Base-by-base conservation (phyloP, 169 alveolate genomes). In the Plasmodium gallinaceum region DNA sequence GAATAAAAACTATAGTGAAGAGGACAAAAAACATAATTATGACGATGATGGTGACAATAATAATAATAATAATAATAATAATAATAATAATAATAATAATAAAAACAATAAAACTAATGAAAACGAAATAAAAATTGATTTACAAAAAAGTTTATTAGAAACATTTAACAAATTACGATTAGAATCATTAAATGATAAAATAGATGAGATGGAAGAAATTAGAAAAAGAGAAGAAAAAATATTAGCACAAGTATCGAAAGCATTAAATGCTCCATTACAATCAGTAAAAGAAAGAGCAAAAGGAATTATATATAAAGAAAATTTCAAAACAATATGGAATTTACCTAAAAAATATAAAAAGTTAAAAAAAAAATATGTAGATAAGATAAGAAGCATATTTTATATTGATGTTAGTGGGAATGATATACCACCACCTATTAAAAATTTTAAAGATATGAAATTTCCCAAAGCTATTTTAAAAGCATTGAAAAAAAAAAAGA, bases 341-440 rank as follows among this genome's bases (percentile, higher is more conserved):
- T 58, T 94, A 22, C 97, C 96, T 14, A 66, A 43, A 18, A 93
- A 93, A 70, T 95, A 94, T 91, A 72, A 85, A 37, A 43, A 16
- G 22, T 43, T 95, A 46, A 54, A 91, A 24, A 86, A 74, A 39
- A 58, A 73, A 32, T 94, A 93, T 46, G 93, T 91, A 0, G 92
- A 92, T 14, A 83, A 74, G 43, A 83, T 95, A 45, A 39, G 97
- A 69, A 92, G 74, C 5, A 85, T 87, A 57, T 92, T 95, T 83
- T 93, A 95, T 89, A 95, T 97, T 8, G 98, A 96, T 80, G 95
- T 95, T 5, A 88, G 74, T 64, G 99, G 99, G 8, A 74, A 88
- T 16, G 97, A 97, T 68, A 92, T 96, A 8, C 99, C 99, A 5
- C 98, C 99, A 45, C 99, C 99, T 2, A 96, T 98, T 66, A 93